Evolutionary conservation across 1,284 basidiomycete species (phyloP), one percentile per base, ranked within the genome.

Genomic region (Coniophora puteana): DNA sequence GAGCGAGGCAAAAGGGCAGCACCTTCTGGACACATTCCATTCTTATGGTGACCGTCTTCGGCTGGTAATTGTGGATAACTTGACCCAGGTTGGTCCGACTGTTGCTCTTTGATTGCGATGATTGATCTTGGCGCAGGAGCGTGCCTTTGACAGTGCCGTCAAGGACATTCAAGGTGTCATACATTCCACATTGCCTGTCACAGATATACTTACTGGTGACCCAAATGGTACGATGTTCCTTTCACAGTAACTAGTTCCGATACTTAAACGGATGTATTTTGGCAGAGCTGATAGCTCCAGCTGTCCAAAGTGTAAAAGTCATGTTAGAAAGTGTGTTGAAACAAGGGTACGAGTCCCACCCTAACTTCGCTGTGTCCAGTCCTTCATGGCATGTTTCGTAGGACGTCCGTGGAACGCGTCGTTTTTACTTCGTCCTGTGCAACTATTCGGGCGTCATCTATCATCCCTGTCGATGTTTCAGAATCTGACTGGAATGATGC

Each of bases 401-500:
- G 71, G 45, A 53, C 69, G 17, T 49, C 57, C 14, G 67, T 88
- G 42, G 73, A 79, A 56, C 76, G 87, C 2, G 67, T 91, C 30
- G 78, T 91, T 37, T 62, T 89, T 44, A 84, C 82, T 0, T 69
- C 68, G 11, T 78, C 84, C 0, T 69, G 65, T 31, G 78, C 74
- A 0, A 61, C 80, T 3, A 61, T 83, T 43, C 46, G 74, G 29
- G 61, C 65, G 8, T 47, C 54, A 2, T 35, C 30, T 3, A 35
- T 51, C 5, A 46, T 53, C 1, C 60, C 59, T 0, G 41, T 38
- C 1, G 52, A 52, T 2, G 69, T 66, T 48, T 65, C 58, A 25
- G 75, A 78, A 46, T 46, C 52, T 1, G 73, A 85, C 57, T 91
- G 87, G 87, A 87, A 90, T 64, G 58, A 75, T 6, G 56, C 69